Evolutionary conservation across 2,329 filamentous ascomycete genomes (phyloP).

Genomic region (Epichloe aotearoae): DNA sequence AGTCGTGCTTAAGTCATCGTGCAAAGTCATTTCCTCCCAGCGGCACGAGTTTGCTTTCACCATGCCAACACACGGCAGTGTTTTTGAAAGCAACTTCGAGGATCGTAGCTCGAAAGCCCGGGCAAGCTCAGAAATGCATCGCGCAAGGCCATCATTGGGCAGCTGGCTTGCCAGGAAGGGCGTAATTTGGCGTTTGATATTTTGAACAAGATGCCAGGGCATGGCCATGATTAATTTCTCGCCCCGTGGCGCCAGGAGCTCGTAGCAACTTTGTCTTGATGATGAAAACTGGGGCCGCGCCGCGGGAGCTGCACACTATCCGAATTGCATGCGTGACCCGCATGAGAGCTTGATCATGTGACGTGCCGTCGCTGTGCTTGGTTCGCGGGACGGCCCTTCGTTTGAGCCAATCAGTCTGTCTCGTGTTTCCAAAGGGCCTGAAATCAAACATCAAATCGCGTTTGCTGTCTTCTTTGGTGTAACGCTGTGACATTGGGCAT

Average conservation of each 20-base stretch:
- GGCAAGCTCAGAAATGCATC: neutral
- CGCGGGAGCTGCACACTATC: constrained; percentile 21
- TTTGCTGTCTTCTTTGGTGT: neutral
- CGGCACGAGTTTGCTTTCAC: too few relatives aligned
- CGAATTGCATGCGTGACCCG: constrained; percentile 19
- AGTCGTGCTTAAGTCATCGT: too few relatives aligned
- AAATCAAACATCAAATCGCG: neutral
- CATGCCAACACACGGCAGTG: too few relatives aligned
- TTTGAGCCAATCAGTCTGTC: constrained; percentile 13
- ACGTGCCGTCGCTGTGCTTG: constrained; percentile 17
- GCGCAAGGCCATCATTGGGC: neutral
- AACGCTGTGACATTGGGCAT: neutral
- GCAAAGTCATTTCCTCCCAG: too few relatives aligned
- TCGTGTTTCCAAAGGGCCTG: neutral
- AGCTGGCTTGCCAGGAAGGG: too few relatives aligned
- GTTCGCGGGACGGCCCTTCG: constrained; percentile 25
- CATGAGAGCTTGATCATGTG: constrained; percentile 24
- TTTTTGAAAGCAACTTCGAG: too few relatives aligned
- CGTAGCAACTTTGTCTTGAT: neutral
- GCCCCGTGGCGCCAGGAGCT: neutral
- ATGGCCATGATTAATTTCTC: neutral
- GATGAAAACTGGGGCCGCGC: constrained; percentile 15
- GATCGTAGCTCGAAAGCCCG: too few relatives aligned
- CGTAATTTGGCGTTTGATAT: neutral
- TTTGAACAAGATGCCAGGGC: neutral